Evolutionary conservation across 1,284 basidiomycete species (phyloP).

Genomic region (Boletus nobilissimus): DNA sequence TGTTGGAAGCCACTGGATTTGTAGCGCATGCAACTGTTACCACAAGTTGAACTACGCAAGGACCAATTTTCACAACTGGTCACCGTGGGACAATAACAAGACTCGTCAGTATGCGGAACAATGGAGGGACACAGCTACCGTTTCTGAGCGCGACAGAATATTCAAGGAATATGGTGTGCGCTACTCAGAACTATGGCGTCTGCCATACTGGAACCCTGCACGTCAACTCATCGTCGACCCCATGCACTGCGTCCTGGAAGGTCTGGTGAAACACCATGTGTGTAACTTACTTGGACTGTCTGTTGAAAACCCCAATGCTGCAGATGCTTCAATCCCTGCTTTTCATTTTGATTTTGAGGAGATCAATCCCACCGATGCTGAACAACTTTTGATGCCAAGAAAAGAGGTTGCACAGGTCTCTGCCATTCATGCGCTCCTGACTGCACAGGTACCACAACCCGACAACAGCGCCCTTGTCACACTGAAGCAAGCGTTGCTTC

Average conservation of each 20-base stretch:
- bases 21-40: not conserved
- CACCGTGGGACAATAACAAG: not conserved
- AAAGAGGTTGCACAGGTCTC: slow-evolving; percentile 20
- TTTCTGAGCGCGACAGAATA: slow-evolving; percentile 5
- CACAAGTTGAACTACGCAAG: not conserved
- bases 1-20: not conserved
- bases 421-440: slow-evolving; percentile 14
- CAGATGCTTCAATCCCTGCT: not conserved
- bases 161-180: slow-evolving; percentile 27
- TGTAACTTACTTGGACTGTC: slow-evolving; percentile 18
- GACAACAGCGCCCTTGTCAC: not conserved
- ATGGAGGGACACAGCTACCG: not conserved
- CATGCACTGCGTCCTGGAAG: slow-evolving; percentile 36
- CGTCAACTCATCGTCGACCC: slow-evolving; percentile 29
- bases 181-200: slow-evolving; percentile 16
- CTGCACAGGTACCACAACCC: not conserved
- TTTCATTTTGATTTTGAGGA: not conserved
- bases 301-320: not conserved
- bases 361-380: not conserved
- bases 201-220: slow-evolving; percentile 36
- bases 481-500: not conserved
- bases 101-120: not conserved
- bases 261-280: slow-evolving; percentile 21
- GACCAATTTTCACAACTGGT: not conserved
- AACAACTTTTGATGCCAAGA: not conserved